phyloP scores from a whole-genome alignment of 2,329 filamentous ascomycete species.

The Ophiostoma triangulosporum region DNA sequence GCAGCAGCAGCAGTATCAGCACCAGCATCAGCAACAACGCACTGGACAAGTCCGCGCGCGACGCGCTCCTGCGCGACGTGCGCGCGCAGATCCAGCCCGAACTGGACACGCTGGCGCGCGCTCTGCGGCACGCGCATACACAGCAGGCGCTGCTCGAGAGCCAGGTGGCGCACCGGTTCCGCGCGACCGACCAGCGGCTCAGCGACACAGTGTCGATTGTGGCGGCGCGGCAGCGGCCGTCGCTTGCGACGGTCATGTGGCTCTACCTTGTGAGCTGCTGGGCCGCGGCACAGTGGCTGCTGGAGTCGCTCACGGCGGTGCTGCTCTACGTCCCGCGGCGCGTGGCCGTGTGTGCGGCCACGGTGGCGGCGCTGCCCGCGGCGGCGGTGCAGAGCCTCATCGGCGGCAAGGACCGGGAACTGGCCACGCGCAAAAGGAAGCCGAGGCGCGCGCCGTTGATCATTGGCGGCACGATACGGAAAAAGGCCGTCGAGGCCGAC shows the following conservation, averaged over 20 bases:
- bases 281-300: neutral
- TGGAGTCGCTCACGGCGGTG: neutral
- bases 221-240: neutral
- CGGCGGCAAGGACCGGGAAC: neutral
- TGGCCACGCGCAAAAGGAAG: neutral
- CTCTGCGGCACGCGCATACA: slow-evolving; percentile 85
- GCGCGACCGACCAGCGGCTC: slow-evolving; percentile 55
- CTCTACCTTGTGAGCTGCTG: slow-evolving; percentile 21
- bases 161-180: slow-evolving; percentile 63
- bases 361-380: neutral
- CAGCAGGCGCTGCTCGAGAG: slow-evolving; percentile 61
- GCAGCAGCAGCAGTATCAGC: no score
- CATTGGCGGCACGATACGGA: neutral
- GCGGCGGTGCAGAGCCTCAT: neutral
- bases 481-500: neutral
- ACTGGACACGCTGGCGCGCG: slow-evolving; percentile 75
- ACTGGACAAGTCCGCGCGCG: slow-evolving; percentile 13
- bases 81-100: slow-evolving; percentile 61
- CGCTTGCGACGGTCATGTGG: slow-evolving; percentile 15
- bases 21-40: slow-evolving; percentile 12
- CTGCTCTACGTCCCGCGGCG: slow-evolving; percentile 10
- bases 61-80: slow-evolving; percentile 39
- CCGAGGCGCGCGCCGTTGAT: neutral
- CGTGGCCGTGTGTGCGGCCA: neutral
- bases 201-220: slow-evolving; percentile 41